Base-by-base conservation (phyloP, 805 yeast species). In the Candida vartiovaarae region DNA sequence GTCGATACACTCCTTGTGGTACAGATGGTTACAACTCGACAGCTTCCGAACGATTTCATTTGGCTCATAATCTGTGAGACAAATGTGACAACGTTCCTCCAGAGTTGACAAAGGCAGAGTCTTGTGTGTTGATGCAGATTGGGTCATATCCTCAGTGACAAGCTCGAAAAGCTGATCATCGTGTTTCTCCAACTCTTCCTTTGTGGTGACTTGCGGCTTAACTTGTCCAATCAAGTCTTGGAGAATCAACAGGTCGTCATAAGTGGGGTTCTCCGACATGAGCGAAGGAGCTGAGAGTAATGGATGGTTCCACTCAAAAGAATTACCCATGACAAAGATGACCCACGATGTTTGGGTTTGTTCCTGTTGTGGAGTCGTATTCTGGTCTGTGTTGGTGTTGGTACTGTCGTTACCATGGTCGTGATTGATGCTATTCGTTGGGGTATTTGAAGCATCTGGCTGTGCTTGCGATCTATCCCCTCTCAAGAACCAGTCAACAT, bases 251-350 rank as follows among this genome's bases (percentile, higher is more conserved):
- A 74, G 49, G 48, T 76, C 80, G 43, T 74, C 78, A 52, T 71
- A 70, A 0, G 74, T 65, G n/a, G 78, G 79, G 39, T 66, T 63
- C 39, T 74, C 76, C 3, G 73, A 65, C 53, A 71, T 60, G 37
- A 75, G 50, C 3, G 75, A 61, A 5, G 76, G 75, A 2, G 77
- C 74, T 2, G 67, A 56, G 32, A 75, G 60, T 7, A 75, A 54
- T 5, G 79, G 80, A 52, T 75, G 79, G 43, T 69, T 60, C 35
- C 60, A 61, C 3, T 74, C 68, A 50, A 75, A 78, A 10, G 72
- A 61, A 34, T 80, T 80, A 1, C 83, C 83, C 63, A 77, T 69
- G 6, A 78, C 81, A 40, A 76, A 75, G 25, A 79, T 75, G n/a
- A 78, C 70, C 84, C 84, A 78, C 1, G 80, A 72, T 28, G 77